These are phyloP conservation scores for Aeminium ludgeri DNA, from an alignment of 495 filamentous ascomycete genomes.

Conservation along the genomic window DNA sequence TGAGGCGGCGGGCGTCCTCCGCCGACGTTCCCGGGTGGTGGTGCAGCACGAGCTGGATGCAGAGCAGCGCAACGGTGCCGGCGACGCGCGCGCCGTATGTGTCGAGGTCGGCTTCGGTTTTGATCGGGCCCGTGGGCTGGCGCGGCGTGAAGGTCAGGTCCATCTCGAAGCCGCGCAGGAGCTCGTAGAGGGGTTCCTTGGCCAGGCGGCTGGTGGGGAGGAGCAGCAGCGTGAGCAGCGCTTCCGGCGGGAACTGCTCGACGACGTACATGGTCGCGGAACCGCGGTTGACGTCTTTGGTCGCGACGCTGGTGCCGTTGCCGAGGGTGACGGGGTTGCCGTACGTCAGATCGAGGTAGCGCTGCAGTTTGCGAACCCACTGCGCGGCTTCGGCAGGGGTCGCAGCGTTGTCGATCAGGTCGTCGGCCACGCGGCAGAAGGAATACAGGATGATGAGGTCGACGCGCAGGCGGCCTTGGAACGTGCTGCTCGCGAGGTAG, in stretches of 20 bases:
- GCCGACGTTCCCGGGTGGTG: constrained; percentile 26
- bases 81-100: constrained; percentile 44
- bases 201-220: constrained; percentile 39
- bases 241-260: constrained; percentile 29
- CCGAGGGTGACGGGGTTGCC: not conserved
- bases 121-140: constrained; percentile 29
- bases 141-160: constrained; percentile 36
- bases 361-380: constrained; percentile 36
- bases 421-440: constrained; percentile 54
- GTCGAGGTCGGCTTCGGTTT: constrained; percentile 36
- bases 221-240: constrained; percentile 32
- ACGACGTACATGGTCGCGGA: constrained; percentile 16
- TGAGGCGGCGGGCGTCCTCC: constrained; percentile 10
- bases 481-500: constrained; percentile 46
- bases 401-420: constrained; percentile 43
- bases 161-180: constrained; percentile 44
- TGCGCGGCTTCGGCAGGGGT: constrained; percentile 28
- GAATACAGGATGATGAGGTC: constrained; percentile 53
- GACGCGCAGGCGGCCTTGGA: constrained; percentile 44
- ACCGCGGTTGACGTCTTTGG: constrained; percentile 7
- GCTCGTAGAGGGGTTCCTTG: constrained; percentile 35
- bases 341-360: constrained; percentile 32
- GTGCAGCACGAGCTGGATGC: constrained; percentile 42
- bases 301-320: not conserved
- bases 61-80: constrained; percentile 49